A percentile compares a stretch with the other conserved stretches of the same genome.
These are phyloP conservation scores for Harringtonia lauricola DNA, from an alignment of 2,329 filamentous ascomycete genomes.

Conservation along the genomic window DNA sequence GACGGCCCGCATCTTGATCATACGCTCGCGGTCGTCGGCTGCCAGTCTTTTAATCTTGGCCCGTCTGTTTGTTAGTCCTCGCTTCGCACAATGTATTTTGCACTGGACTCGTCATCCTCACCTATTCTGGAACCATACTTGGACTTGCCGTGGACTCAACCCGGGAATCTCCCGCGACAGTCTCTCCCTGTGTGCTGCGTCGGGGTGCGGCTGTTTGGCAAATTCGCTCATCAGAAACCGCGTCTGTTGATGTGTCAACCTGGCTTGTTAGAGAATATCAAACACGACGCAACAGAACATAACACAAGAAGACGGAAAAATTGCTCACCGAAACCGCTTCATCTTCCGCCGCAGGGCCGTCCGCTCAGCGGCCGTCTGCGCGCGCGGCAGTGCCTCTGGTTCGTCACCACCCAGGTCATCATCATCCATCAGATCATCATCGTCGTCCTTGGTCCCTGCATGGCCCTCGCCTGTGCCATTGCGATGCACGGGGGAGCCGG, in stretches of 20 bases:
- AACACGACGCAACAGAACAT: not conserved
- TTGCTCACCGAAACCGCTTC: slow-evolving; percentile 71
- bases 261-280: slow-evolving; percentile 28
- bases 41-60: slow-evolving; percentile 63
- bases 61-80: slow-evolving; percentile 30
- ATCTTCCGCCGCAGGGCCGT: slow-evolving; percentile 50
- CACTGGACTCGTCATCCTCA: slow-evolving; percentile 25
- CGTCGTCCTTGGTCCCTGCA: slow-evolving; percentile 33
- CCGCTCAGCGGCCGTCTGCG: slow-evolving; percentile 45
- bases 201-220: slow-evolving; percentile 84
- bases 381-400: slow-evolving; percentile 26
- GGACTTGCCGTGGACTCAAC: slow-evolving; percentile 81
- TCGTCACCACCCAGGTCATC: slow-evolving; percentile 40
- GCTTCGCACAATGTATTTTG: too few species aligned
- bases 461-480: slow-evolving; percentile 19
- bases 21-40: slow-evolving; percentile 57
- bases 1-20: slow-evolving; percentile 62
- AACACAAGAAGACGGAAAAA: too few species aligned
- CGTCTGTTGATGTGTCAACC: slow-evolving; percentile 93
- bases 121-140: slow-evolving; percentile 99
- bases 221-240: slow-evolving; percentile 96
- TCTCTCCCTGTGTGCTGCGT: slow-evolving; percentile 80
- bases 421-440: slow-evolving; percentile 43
- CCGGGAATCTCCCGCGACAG: slow-evolving; percentile 86
- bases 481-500: too few species aligned